Evolutionary conservation across 495 filamentous ascomycete genomes (phyloP), one percentile per base, ranked within the genome.

Genomic region (Hypoxylon perforatum): DNA sequence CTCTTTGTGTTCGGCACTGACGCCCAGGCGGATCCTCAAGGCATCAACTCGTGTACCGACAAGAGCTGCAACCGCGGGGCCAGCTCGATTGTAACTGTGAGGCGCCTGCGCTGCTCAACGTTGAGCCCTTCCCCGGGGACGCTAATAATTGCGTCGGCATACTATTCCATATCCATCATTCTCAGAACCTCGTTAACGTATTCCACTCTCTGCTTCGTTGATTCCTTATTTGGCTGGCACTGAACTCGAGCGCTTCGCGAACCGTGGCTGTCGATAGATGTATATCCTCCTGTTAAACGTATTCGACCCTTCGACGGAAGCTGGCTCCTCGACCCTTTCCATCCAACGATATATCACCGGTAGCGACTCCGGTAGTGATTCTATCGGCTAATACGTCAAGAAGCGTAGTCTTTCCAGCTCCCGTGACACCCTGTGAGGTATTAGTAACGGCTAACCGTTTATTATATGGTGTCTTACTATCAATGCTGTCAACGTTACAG

Each of bases 201-300:
- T 0, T 78, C 85, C 3, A 87, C 67, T 73, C 92, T 94, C 57
- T 93, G 89, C 52, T 81, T 68, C 17, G 75, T 78, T 8, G 87
- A 71, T 3, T 83, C 78, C 10, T 77, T 78, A 3, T 81, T 84
- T 1, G 91, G 90, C 70, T 92, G 91, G 91, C 91, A 47, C 84
- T 87, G 67, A 94, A 92, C 2, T 79, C 73, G 3, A 94, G 77
- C 21, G 90, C 89, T 62, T 88, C 91, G 18, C 91, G 81, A 19
- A 93, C 90, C 1, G 91, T 94, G 1, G 85, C 81, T 0, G 90
- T 92, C 28, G 84, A 81, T 12, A 94, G 81, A 73, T 96, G 93
- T 1, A 97, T 83, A 81, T 97, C 93, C 73, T 96, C 91, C 70
- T 97, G 93, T 72, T 97, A 91, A 14, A 92, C 93, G 71, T 96